Conservation (phyloP, 2,329 filamentous ascomycete species). For the Simplicillium sp. region DNA sequence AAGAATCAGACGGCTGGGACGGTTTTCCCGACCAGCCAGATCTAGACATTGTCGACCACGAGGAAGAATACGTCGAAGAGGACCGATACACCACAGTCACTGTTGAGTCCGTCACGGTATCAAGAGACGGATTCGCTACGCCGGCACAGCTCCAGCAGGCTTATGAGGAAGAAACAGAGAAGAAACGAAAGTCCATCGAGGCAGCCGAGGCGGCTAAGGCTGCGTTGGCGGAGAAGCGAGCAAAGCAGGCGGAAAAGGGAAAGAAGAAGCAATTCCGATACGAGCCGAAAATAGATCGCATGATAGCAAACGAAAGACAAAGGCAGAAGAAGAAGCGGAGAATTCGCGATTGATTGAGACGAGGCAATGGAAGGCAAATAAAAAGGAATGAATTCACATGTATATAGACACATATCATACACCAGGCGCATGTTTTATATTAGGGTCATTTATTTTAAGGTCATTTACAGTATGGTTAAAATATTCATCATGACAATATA, state of each 20-base stretch:
- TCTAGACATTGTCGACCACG: constrained; percentile 56
- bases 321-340: constrained; percentile 51
- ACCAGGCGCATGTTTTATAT: too few relatives aligned
- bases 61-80: constrained; percentile 94
- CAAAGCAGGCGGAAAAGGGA: constrained; percentile 22
- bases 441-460: too few relatives aligned
- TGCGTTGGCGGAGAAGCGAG: constrained; percentile 10
- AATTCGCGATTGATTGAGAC: constrained; percentile 3
- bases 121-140: constrained; percentile 61
- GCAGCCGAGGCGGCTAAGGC: constrained; percentile 10
- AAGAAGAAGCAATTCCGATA: constrained; percentile 92
- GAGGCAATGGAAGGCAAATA: too few relatives aligned
- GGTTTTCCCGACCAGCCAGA: constrained; percentile 49
- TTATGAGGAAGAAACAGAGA: constrained; percentile 22
- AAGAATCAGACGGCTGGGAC: constrained; percentile 50
- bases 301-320: constrained; percentile 60
- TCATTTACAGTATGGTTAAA: too few relatives aligned
- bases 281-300: constrained; percentile 78
- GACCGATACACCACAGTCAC: constrained; percentile 94
- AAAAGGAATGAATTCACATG: background rate
- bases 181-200: constrained; percentile 19
- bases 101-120: constrained; percentile 77
- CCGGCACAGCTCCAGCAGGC: constrained; percentile 19
- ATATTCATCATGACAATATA: constrained; percentile 4
- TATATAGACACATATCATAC: too few relatives aligned